Base-by-base conservation (phyloP, 1,284 basidiomycete species). In the Ceratobasidium sp. region DNA sequence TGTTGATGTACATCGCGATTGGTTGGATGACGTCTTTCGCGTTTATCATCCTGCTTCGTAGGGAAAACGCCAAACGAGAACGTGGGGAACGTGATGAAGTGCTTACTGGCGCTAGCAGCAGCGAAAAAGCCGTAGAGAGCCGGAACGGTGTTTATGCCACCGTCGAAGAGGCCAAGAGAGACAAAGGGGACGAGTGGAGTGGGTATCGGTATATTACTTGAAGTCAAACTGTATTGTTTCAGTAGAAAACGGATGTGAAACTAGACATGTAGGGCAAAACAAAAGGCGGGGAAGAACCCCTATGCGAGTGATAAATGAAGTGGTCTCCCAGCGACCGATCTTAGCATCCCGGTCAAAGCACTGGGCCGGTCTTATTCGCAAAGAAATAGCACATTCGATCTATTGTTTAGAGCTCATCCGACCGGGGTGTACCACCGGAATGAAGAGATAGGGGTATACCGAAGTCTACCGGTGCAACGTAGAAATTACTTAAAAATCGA, bases 71-170 rank as follows among this genome's bases (percentile, higher is more conserved):
- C 1, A 78, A 79, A 46, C 81, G 87, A 8, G 85, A 86, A 3
- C 79, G 83, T 14, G 89, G 89, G 3, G 84, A 86, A 71, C 80
- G 86, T 11, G 83, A 88, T 72, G 89, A 91, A 72, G 80, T 86
- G 54, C 89, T 92, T 71, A 82, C 82, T 21, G 82, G 82, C 36
- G 76, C 75, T 42, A 68, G 33, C 13, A 27, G 39, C 29, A 42
- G 64, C 29, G 56, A 52, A 30, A 33, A 33, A 7, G 42, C n/a
- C 25, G 44, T 27, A 11, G 33, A 36, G 19, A 36, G 46, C 23
- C 19, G 21, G 21, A 33, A 36, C 13, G 68, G 68, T 11, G 57
- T 52, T 44, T 69, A 59, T 46, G 56, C 42, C 21, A 60, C 21
- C 9, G 56, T 69, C 21, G 68, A 69, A 41, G 68, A 69, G 29